Evolutionary conservation across 345 rosid genomes (phyloP).

Genomic region (Sisymbrium irio): DNA sequence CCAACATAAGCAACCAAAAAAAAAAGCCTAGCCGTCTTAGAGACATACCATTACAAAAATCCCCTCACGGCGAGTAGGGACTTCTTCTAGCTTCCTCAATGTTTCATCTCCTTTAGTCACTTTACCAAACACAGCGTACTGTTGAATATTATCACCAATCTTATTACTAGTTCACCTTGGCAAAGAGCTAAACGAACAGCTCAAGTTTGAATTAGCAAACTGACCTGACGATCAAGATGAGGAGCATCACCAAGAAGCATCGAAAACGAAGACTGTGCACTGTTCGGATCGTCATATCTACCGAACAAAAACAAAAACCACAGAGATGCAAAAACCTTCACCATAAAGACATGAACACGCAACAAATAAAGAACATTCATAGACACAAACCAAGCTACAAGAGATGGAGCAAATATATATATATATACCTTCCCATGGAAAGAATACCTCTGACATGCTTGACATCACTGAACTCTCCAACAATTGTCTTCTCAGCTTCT

Average conservation of each 20-base stretch:
- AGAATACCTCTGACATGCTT: slow-evolving; percentile 90
- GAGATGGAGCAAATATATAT: background rate
- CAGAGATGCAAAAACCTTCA: background rate
- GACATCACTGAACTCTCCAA: slow-evolving; percentile 87
- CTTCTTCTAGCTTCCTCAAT: slow-evolving; percentile 74
- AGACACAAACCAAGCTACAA: background rate
- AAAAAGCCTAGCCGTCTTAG: background rate
- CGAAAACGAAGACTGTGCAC: slow-evolving; percentile 92
- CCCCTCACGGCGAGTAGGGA: slow-evolving; percentile 89
- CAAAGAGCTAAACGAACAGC: background rate
- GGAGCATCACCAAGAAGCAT: slow-evolving; percentile 94
- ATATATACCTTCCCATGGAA: slow-evolving; percentile 78
- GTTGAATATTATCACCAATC: slow-evolving; percentile 22
- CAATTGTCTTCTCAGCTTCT: slow-evolving; percentile 70
- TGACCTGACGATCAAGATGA: slow-evolving; percentile 90
- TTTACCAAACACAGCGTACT: slow-evolving; percentile 97
- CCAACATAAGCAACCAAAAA: background rate
- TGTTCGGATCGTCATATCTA: slow-evolving; percentile 85
- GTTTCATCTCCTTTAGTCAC: slow-evolving; percentile 95
- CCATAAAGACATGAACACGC: background rate
- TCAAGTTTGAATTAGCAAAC: background rate
- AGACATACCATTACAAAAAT: slow-evolving; percentile 84
- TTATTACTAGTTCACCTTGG: background rate
- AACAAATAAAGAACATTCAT: background rate
- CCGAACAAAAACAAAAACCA: background rate